phyloP scores from a whole-genome alignment of 1,139 yeast genomes.

The Martiniozyma asiatica region DNA sequence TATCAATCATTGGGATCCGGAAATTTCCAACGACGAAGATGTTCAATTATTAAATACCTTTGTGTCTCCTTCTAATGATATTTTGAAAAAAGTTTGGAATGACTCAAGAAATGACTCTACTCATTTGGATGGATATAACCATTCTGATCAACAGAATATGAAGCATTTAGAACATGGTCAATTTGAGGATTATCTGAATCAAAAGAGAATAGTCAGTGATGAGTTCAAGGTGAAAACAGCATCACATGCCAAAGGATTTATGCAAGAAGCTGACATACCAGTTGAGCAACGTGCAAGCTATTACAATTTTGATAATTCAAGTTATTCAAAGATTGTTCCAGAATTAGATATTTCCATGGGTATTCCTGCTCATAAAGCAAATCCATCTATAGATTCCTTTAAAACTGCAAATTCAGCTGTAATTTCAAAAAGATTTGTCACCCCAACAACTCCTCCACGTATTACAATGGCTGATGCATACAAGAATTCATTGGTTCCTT shows the following conservation, averaged over 20 bases:
- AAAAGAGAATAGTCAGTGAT: conserved; percentile 19
- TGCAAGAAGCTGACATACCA: conserved; percentile 8
- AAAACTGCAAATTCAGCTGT: conserved; percentile 5
- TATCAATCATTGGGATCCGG: conserved; percentile 16
- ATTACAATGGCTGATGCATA: conserved; percentile 3
- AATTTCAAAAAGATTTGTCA: too few relatives aligned
- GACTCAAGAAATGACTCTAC: conserved; percentile 6
- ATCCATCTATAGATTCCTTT: conserved; percentile 4
- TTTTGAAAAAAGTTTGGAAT: conserved; percentile 25
- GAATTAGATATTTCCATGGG: conserved; percentile 14
- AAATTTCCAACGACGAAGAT: conserved; percentile 3
- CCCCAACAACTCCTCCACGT: conserved; percentile 3
- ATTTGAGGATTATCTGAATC: conserved; percentile 17
- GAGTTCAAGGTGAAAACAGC: conserved; percentile 19
- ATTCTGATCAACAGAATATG: conserved; percentile 16
- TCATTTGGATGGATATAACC: conserved; percentile 5
- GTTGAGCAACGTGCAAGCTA: conserved; percentile 14
- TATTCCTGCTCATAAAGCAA: conserved; percentile 1
- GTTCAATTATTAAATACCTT: too few relatives aligned
- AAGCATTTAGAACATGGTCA: too few relatives aligned
- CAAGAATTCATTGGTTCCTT: too few relatives aligned
- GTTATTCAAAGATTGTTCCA: conserved; percentile 13
- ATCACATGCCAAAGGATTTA: conserved; percentile 10
- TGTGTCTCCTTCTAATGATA: conserved; percentile 2
- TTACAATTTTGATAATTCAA: conserved; percentile 9